Conservation (phyloP, 2,329 filamentous ascomycete genomes). For the Colletotrichum destructivum region DNA sequence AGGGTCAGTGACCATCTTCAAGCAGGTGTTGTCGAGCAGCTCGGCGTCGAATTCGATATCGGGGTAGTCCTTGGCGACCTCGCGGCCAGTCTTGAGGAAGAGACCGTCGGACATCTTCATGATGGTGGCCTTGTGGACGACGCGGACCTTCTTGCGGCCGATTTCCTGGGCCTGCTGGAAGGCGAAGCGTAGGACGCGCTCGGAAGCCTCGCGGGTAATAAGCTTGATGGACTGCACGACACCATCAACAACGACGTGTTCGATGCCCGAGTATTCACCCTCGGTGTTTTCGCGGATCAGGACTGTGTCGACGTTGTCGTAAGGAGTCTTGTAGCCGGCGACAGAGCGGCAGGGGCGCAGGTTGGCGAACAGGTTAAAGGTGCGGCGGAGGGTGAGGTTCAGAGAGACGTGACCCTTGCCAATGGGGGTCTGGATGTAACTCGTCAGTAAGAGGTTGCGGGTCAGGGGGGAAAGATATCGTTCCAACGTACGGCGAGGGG, state of each 20-base stretch:
- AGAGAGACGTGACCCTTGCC: conserved; percentile 99
- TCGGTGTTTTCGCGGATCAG: conserved; percentile 99
- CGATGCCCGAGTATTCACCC: conserved; percentile 99
- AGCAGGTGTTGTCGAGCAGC: conserved; percentile 98
- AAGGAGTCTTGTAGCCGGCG: conserved; percentile 97
- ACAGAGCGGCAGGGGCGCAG: conserved; percentile 97
- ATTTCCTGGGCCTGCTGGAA: conserved; percentile 98
- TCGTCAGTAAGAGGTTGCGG: conserved; percentile 16
- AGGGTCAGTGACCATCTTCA: conserved; percentile 98
- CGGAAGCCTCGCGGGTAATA: conserved; percentile 93
- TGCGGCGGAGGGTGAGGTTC: conserved; percentile 97
- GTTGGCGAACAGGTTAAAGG: conserved; percentile 99
- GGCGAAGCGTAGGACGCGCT: conserved; percentile 96
- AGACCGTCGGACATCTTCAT: conserved; percentile 99
- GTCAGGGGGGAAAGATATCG: background rate
- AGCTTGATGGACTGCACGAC: conserved; percentile 99
- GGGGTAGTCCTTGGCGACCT: conserved; percentile 96
- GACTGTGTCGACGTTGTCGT: conserved; percentile 96
- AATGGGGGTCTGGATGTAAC: conserved; percentile 57
- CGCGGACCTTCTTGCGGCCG: conserved; percentile 96
- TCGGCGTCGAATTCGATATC: conserved; percentile 97
- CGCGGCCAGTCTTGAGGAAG: conserved; percentile 89
- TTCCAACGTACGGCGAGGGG: conserved; percentile 84
- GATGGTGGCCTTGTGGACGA: conserved; percentile 99
- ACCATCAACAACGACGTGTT: conserved; percentile 97